Evolutionary conservation across 495 filamentous ascomycete species (phyloP), one percentile per base, ranked within the genome.

Genomic region (Lasiosphaeria hispida): DNA sequence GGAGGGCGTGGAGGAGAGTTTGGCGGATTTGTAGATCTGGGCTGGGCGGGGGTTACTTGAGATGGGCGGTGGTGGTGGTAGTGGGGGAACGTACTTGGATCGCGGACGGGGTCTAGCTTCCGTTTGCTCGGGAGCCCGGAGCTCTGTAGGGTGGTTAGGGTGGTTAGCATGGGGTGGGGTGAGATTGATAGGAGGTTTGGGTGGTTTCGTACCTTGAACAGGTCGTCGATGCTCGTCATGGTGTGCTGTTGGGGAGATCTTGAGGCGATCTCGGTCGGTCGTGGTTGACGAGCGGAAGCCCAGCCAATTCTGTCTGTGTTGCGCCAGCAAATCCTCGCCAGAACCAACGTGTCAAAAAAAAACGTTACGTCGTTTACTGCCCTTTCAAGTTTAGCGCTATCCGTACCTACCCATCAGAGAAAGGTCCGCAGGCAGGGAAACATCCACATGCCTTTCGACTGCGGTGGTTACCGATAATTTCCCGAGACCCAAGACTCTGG

Each of bases 11-110:
- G 82, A 67, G 19, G 77, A 77, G 39, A 87, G 70, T 66, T 92
- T 96, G 17, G 86, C 84, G n/a, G 89, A 85, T 77, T 99, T 97
- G 80, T 93, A 94, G 54, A 89, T 76, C 66, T 89, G 80, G 74
- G 84, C 87, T 90, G 64, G 48, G 43, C 39, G 42, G 7, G 35
- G 33, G 50, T 23, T 54, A 53, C 61, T 15, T 56, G 43, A 11
- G 7, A 18, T 42, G 18, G 48, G 6, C 30, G 5, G 18, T 45
- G 38, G 48, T 40, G 51, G 39, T 43, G 37, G 18, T 40, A 50
- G 53, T 17, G 40, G 44, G 35, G 53, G 50, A 44, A 72, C 83
- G 69, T 76, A 92, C 88, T 86, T 57, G 88, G 85, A 72, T 92
- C 84, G 65, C 79, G 76, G 38, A 82, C 72, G 19, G 83, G 78